These are phyloP conservation scores for Cutaneotrichosporon cutaneum DNA, from an alignment of 1,284 basidiomycete genomes.

Conservation along the genomic window DNA sequence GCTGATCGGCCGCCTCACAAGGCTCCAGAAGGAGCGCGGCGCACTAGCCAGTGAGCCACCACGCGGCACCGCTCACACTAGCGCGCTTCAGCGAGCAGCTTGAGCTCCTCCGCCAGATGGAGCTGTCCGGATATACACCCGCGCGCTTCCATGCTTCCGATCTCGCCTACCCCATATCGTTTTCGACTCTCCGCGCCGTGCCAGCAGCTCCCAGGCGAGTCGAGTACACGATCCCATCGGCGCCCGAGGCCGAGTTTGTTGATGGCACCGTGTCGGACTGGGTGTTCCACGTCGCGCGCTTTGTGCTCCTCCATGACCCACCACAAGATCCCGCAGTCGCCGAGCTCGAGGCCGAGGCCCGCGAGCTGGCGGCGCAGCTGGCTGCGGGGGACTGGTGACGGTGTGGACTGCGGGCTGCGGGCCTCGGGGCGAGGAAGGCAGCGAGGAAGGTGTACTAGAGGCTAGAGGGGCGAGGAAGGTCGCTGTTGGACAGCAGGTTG, in stretches of 20 bases:
- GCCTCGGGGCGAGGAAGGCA: neutral
- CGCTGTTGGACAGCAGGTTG: neutral
- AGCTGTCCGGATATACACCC: neutral
- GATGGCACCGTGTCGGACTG: slow-evolving; percentile 6
- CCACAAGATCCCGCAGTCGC: neutral
- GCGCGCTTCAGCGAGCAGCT: slow-evolving; percentile 4
- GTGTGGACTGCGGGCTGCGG: neutral
- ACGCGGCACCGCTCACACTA: neutral
- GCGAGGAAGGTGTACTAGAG: neutral
- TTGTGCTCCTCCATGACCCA: slow-evolving; percentile 1
- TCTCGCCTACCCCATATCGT: neutral
- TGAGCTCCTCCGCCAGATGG: slow-evolving; percentile 6
- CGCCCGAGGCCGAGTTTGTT: neutral
- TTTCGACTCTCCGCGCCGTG: neutral
- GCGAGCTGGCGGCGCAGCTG: neutral
- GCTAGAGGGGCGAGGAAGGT: neutral
- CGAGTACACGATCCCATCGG: slow-evolving; percentile 3
- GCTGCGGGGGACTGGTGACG: neutral
- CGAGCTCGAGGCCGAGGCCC: neutral
- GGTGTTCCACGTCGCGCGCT: slow-evolving; percentile 6
- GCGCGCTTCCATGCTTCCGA: slow-evolving; percentile 1
- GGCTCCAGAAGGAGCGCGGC: neutral
- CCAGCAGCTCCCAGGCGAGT: neutral
- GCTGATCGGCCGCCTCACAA: neutral
- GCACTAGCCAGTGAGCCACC: neutral